A percentile compares a stretch with the other conserved stretches of the same genome.
Evolutionary conservation across 1,284 basidiomycete species (phyloP).

Genomic region (Melampsora larici-populina): DNA sequence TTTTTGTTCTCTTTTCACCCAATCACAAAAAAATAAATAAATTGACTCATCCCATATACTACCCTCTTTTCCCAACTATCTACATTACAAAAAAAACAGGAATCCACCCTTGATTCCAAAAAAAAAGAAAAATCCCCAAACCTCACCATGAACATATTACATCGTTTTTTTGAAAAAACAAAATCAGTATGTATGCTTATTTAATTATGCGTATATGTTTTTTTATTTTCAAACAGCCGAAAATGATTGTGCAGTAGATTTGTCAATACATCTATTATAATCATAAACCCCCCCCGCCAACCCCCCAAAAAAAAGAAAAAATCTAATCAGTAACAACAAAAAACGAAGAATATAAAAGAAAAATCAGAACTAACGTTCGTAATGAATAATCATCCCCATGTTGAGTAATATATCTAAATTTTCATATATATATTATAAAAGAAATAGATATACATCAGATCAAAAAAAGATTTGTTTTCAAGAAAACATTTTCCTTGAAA

Average conservation of each 20-base stretch:
- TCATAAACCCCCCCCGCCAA: neutral
- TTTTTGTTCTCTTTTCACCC: too few relatives aligned
- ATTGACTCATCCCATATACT: too few relatives aligned
- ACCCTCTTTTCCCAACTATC: too few relatives aligned
- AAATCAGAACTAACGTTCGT: conserved; percentile 16
- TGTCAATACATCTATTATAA: conserved; percentile 36
- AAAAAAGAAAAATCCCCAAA: too few relatives aligned
- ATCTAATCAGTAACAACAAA: neutral
- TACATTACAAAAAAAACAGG: too few relatives aligned
- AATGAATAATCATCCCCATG: conserved; percentile 39
- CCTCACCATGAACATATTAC: too few relatives aligned
- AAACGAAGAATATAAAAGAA: neutral
- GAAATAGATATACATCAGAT: too few relatives aligned
- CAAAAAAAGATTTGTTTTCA: neutral
- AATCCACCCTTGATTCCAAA: too few relatives aligned
- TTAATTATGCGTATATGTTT: neutral
- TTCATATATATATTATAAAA: too few relatives aligned
- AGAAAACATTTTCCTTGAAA: neutral
- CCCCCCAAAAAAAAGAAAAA: neutral
- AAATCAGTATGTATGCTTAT: too few relatives aligned
- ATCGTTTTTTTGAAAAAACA: too few relatives aligned
- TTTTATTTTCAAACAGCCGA: conserved; percentile 25
- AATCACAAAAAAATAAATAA: too few relatives aligned
- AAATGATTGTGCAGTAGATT: conserved; percentile 40
- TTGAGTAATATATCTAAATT: conserved; percentile 30